Conservation (phyloP, 805 yeast species). For the Barnettozyma populi region DNA sequence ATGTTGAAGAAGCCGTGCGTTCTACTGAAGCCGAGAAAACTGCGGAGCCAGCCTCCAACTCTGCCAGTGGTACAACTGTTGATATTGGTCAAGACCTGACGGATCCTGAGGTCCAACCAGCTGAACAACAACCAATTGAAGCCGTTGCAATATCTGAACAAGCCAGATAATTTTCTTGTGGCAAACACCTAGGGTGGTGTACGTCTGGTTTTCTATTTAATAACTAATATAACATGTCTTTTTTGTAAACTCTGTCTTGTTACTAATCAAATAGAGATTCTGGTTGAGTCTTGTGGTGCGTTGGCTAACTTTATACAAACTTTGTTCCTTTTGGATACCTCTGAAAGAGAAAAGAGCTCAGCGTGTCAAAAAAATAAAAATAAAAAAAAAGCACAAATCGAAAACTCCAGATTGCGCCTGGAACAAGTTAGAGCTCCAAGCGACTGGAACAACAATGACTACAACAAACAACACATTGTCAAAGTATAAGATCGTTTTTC, state of each 20-base stretch:
- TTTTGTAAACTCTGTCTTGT: neutral
- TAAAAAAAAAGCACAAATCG: neutral
- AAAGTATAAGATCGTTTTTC: conserved; percentile 84
- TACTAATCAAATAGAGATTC: no score
- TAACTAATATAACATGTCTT: neutral
- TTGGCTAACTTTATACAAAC: no score
- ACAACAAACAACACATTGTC: conserved; percentile 30
- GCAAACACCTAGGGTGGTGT: neutral
- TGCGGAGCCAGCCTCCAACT: neutral
- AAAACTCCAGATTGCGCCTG: no score
- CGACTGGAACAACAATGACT: conserved; percentile 12
- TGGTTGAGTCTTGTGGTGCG: no score
- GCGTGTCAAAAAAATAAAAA: neutral
- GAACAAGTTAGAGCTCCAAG: neutral
- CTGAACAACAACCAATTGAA: neutral
- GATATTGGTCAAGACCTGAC: neutral
- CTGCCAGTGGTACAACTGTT: neutral
- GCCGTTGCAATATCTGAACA: neutral
- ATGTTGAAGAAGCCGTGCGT: neutral
- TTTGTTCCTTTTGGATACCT: no score
- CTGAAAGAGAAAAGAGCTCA: neutral
- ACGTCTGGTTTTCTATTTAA: neutral
- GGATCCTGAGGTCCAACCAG: neutral
- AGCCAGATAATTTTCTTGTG: no score
- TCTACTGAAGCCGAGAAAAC: neutral